These are phyloP conservation scores for Cryphonectria radicalis DNA, from an alignment of 2,329 filamentous ascomycete genomes.

Conservation along the genomic window DNA sequence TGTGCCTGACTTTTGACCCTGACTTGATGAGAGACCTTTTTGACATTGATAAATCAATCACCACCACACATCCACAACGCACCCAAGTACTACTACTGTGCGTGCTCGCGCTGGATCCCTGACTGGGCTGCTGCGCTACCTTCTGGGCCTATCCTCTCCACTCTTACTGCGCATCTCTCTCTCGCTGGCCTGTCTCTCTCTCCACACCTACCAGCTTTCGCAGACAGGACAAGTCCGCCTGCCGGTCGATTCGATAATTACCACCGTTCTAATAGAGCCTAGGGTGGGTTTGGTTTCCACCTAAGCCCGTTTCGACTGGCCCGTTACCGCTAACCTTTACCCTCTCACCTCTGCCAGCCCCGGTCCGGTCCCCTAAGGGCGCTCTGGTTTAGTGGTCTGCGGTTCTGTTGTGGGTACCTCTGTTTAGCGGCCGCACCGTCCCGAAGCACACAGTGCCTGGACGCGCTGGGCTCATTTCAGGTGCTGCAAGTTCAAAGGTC, in stretches of 20 bases:
- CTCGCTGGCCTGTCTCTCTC: conserved; percentile 11
- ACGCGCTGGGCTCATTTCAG: not conserved
- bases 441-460: not conserved
- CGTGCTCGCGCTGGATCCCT: not conserved
- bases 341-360: not conserved
- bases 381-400: conserved; percentile 2
- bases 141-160: not conserved
- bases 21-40: not conserved
- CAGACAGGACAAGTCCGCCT: not conserved
- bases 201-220: conserved; percentile 19
- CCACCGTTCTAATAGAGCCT: conserved; percentile 23
- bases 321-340: not conserved
- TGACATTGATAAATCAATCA: not conserved
- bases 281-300: conserved; percentile 22
- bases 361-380: not conserved
- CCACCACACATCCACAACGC: not conserved
- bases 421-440: conserved; percentile 4
- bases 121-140: not conserved
- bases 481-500: conserved; percentile 1
- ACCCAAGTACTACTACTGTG: not conserved
- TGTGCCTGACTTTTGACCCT: not conserved
- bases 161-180: not conserved
- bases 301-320: conserved; percentile 14
- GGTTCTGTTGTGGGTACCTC: not conserved
- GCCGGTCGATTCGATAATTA: conserved; percentile 25